Evolutionary conservation across 768 basidiomycete genomes (phyloP).

Genomic region (Pholiota molesta): DNA sequence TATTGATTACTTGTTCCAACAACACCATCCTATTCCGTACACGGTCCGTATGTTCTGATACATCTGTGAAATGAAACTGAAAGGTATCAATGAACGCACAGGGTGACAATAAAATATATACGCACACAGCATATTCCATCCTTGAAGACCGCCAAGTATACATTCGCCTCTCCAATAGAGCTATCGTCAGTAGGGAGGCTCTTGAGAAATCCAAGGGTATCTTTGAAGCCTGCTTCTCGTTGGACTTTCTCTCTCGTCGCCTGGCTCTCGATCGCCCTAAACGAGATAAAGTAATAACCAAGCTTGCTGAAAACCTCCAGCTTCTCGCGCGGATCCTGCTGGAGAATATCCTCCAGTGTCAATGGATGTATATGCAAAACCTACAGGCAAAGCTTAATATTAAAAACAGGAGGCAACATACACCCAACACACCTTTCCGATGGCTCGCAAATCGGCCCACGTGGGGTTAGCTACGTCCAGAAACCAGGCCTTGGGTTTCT

Average conservation of each 20-base stretch:
- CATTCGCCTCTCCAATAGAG: slow-evolving; percentile 71
- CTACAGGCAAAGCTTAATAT: slow-evolving; percentile 37
- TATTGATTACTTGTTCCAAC: slow-evolving; percentile 61
- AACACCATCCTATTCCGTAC: slow-evolving; percentile 72
- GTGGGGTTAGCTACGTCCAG: slow-evolving; percentile 86
- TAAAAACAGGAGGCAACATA: background rate
- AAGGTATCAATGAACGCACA: slow-evolving; percentile 6
- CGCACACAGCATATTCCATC: slow-evolving; percentile 83
- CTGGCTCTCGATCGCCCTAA: slow-evolving; percentile 75
- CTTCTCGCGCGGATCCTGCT: slow-evolving; percentile 91
- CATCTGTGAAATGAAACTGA: slow-evolving; percentile 90
- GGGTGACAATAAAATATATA: slow-evolving; percentile 25
- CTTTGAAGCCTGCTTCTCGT: slow-evolving; percentile 31
- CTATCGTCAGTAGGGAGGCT: slow-evolving; percentile 39
- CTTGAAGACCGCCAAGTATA: slow-evolving; percentile 89
- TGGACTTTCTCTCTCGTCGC: slow-evolving; percentile 43
- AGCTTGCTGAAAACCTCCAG: slow-evolving; percentile 84
- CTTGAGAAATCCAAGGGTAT: slow-evolving; percentile 23
- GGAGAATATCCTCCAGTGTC: slow-evolving; percentile 91
- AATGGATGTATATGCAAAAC: slow-evolving; percentile 87
- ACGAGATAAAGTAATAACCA: slow-evolving; percentile 91
- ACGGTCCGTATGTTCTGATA: slow-evolving; percentile 81
- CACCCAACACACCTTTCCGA: slow-evolving; percentile 70
- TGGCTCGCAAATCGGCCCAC: slow-evolving; percentile 83
- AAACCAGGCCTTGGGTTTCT: slow-evolving; percentile 79